These are phyloP conservation scores for Entonaema liquescens DNA, from an alignment of 495 filamentous ascomycete species.

Conservation along the genomic window DNA sequence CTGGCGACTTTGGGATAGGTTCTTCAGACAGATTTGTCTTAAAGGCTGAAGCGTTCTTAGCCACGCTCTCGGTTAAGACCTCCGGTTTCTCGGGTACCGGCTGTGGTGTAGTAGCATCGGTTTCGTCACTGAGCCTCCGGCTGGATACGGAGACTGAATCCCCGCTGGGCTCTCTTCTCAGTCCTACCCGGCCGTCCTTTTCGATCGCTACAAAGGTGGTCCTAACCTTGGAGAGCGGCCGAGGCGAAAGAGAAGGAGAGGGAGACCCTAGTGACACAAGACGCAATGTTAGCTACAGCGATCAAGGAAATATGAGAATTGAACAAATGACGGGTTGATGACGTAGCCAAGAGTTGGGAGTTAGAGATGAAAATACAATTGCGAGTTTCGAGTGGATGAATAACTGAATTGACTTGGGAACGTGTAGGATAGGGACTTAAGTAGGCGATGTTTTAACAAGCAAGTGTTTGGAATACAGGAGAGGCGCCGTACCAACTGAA, in stretches of 20 bases:
- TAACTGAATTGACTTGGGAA: slow-evolving; percentile 9
- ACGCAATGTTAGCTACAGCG: slow-evolving; percentile 41
- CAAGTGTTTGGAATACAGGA: slow-evolving; percentile 14
- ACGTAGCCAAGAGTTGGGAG: slow-evolving; percentile 21
- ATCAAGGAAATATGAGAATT: slow-evolving; percentile 1
- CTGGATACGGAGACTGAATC: slow-evolving; percentile 52
- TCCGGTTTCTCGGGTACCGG: slow-evolving; percentile 45
- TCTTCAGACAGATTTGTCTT: slow-evolving; percentile 48
- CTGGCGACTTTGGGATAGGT: slow-evolving; percentile 48
- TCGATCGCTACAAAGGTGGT: slow-evolving; percentile 87
- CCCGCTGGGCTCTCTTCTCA: slow-evolving; percentile 52
- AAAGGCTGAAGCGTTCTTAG: slow-evolving; percentile 38
- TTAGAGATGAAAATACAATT: slow-evolving; percentile 17
- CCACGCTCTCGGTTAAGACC: slow-evolving; percentile 42
- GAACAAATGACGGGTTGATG: slow-evolving; percentile 21
- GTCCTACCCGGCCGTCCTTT: slow-evolving; percentile 61
- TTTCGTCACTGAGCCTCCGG: slow-evolving; percentile 50
- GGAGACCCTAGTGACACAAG: slow-evolving; percentile 35
- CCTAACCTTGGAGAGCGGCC: slow-evolving; percentile 79
- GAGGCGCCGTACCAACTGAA: slow-evolving; percentile 43
- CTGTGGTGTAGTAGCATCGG: slow-evolving; percentile 46
- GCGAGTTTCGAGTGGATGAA: slow-evolving; percentile 19
- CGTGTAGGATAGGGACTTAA: not conserved
- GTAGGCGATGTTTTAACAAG: slow-evolving; percentile 3
- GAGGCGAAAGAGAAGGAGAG: slow-evolving; percentile 53